phyloP scores from a whole-genome alignment of 495 filamentous ascomycete genomes.

The Penicillium coffeae region DNA sequence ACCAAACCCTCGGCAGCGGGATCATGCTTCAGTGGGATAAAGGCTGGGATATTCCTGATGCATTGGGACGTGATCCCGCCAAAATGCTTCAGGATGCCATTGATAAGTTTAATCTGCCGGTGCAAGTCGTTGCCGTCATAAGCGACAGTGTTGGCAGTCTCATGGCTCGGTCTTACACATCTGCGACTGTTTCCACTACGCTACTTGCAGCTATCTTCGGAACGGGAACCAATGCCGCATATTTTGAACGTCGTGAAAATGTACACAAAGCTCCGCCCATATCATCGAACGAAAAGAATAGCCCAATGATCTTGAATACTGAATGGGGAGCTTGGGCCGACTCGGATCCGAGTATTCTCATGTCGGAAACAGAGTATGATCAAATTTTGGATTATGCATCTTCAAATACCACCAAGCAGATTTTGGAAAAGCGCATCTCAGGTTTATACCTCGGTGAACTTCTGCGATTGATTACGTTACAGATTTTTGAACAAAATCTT shows the following conservation, averaged over 20 bases:
- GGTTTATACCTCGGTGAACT: not conserved
- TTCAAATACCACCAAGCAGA: not conserved
- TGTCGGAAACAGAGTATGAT: constrained; percentile 6
- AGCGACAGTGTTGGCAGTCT: constrained; percentile 22
- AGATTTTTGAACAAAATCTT: not conserved
- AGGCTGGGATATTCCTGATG: constrained; percentile 23
- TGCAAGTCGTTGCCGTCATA: constrained; percentile 15
- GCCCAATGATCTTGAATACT: constrained; percentile 24
- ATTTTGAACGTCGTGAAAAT: constrained; percentile 23
- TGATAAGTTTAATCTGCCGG: constrained; percentile 12
- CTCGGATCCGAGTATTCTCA: not conserved
- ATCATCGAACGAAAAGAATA: not conserved
- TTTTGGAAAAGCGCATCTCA: not conserved
- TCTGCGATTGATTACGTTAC: not conserved
- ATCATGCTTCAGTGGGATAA: constrained; percentile 22
- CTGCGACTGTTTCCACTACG: constrained; percentile 5
- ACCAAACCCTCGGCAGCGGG: constrained; percentile 14
- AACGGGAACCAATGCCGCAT: constrained; percentile 39
- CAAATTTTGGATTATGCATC: constrained; percentile 2
- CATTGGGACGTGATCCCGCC: constrained; percentile 16
- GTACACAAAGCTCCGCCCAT: constrained; percentile 1
- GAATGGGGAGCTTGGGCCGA: constrained; percentile 25
- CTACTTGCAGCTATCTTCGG: constrained; percentile 22
- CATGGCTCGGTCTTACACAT: constrained; percentile 18
- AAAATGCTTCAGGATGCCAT: constrained; percentile 20